Percentiles rank a stretch among this genome's conserved stretches.
Conservation (phyloP, 768 basidiomycete species). For the Psilocybe subaeruginosa region DNA sequence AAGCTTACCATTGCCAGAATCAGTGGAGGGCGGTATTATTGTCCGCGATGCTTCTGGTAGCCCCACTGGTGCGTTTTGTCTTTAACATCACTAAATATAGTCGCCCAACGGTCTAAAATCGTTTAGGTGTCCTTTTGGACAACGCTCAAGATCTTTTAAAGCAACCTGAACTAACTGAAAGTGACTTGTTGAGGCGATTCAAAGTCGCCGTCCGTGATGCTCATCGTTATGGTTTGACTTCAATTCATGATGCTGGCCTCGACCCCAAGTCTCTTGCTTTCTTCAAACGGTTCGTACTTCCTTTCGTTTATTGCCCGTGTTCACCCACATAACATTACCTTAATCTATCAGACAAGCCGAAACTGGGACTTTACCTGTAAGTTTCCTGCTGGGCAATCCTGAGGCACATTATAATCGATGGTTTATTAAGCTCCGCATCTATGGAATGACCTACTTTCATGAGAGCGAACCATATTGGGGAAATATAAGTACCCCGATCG, state of each 20-base stretch:
- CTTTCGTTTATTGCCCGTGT: background rate
- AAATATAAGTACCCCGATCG: constrained; percentile 55
- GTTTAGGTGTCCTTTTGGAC: constrained; percentile 74
- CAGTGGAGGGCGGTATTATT: constrained; percentile 82
- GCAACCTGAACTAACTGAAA: constrained; percentile 65
- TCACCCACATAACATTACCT: background rate
- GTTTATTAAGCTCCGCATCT: constrained; percentile 67
- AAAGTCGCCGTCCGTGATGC: constrained; percentile 67
- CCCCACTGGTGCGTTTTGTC: constrained; percentile 62
- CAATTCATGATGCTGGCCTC: constrained; percentile 86
- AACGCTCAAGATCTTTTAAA: constrained; percentile 81
- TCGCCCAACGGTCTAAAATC: constrained; percentile 1
- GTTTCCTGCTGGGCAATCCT: background rate
- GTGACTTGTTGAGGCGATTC: constrained; percentile 64
- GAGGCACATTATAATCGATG: background rate
- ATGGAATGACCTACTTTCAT: constrained; percentile 77
- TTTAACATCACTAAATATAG: background rate
- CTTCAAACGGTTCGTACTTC: constrained; percentile 57
- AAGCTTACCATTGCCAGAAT: constrained; percentile 65
- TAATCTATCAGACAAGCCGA: constrained; percentile 57
- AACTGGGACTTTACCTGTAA: constrained; percentile 62
- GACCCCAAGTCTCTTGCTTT: constrained; percentile 71
- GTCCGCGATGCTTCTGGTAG: constrained; percentile 64
- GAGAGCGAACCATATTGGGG: constrained; percentile 76
- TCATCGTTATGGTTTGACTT: constrained; percentile 72